phyloP scores from a whole-genome alignment of 805 yeast genomes.

The Sungouiozyma intestinalis region DNA sequence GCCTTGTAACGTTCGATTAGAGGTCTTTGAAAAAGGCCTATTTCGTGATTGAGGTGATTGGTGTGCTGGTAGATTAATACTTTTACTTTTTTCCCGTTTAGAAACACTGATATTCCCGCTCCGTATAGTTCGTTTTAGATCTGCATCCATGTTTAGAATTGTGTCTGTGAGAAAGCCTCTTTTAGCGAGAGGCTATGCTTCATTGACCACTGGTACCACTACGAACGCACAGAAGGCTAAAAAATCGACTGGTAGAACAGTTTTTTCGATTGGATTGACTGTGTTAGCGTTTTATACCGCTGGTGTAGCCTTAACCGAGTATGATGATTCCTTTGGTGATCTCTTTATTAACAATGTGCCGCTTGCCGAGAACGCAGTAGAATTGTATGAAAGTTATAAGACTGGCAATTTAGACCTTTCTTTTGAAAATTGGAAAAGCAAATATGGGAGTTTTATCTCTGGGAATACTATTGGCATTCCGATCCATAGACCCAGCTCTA shows the following conservation, averaged over 20 bases:
- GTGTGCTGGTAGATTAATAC: too few relatives aligned
- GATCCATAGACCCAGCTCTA: constrained; percentile 4
- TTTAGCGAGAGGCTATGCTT: constrained; percentile 5
- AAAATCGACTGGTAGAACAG: background rate
- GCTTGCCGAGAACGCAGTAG: constrained; percentile 45
- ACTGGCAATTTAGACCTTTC: constrained; percentile 2
- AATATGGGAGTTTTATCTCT: constrained; percentile 16
- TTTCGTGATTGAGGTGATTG: too few relatives aligned
- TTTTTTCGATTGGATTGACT: constrained; percentile 10
- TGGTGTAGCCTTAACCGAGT: constrained; percentile 48
- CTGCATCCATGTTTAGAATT: constrained; percentile 1
- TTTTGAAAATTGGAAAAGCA: constrained; percentile 16
- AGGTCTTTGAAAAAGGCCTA: too few relatives aligned
- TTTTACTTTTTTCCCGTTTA: too few relatives aligned
- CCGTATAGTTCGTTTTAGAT: too few relatives aligned
- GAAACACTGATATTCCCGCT: too few relatives aligned
- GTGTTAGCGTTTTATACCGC: constrained; percentile 39
- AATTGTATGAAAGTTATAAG: constrained; percentile 34
- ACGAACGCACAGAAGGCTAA: constrained; percentile 11
- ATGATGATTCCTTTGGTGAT: constrained; percentile 55
- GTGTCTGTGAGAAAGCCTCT: background rate
- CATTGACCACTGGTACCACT: constrained; percentile 11
- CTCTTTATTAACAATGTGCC: constrained; percentile 56
- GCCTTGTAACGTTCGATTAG: too few relatives aligned
- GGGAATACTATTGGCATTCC: constrained; percentile 16